phyloP scores from a whole-genome alignment of 2,329 filamentous ascomycete species.

The Paecilomyces fulvus region DNA sequence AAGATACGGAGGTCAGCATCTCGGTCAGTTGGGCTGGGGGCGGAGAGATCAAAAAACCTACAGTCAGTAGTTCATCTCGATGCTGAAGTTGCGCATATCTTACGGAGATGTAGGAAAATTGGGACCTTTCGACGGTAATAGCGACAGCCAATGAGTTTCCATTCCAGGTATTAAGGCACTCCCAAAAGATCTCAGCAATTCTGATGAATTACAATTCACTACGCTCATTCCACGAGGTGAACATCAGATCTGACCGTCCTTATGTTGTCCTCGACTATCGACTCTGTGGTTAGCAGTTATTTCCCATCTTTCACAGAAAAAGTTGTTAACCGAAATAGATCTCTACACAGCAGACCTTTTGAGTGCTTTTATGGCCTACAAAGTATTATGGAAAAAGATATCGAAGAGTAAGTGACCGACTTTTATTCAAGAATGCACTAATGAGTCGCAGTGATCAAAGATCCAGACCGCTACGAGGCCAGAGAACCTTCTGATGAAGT shows the following conservation, averaged over 20 bases:
- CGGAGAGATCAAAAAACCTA: slow-evolving; percentile 23
- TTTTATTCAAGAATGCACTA: not conserved
- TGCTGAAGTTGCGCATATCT: not conserved
- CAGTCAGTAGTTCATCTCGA: not conserved
- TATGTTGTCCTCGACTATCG: slow-evolving; percentile 24
- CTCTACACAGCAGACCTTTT: slow-evolving; percentile 25
- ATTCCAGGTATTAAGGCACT: slow-evolving; percentile 22
- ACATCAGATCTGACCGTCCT: slow-evolving; percentile 11
- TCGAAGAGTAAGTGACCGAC: slow-evolving; percentile 2
- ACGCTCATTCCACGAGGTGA: slow-evolving; percentile 21
- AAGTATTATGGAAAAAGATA: slow-evolving; percentile 21
- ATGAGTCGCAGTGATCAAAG: slow-evolving; percentile 5
- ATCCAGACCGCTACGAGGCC: slow-evolving; percentile 2
- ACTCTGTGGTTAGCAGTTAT: slow-evolving; percentile 11
- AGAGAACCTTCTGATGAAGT: slow-evolving; percentile 1
- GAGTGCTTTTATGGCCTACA: slow-evolving; percentile 24
- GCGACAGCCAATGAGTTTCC: slow-evolving; percentile 25
- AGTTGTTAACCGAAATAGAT: slow-evolving; percentile 1
- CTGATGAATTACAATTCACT: slow-evolving; percentile 22
- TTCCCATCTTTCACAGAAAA: not conserved
- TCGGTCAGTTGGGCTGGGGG: slow-evolving; percentile 26
- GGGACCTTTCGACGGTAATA: slow-evolving; percentile 22
- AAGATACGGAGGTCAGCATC: slow-evolving; percentile 23
- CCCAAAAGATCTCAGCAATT: slow-evolving; percentile 21
- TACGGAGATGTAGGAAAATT: slow-evolving; percentile 11